Conservation (phyloP, 768 basidiomycete species). For the Amyloporia xantha region DNA sequence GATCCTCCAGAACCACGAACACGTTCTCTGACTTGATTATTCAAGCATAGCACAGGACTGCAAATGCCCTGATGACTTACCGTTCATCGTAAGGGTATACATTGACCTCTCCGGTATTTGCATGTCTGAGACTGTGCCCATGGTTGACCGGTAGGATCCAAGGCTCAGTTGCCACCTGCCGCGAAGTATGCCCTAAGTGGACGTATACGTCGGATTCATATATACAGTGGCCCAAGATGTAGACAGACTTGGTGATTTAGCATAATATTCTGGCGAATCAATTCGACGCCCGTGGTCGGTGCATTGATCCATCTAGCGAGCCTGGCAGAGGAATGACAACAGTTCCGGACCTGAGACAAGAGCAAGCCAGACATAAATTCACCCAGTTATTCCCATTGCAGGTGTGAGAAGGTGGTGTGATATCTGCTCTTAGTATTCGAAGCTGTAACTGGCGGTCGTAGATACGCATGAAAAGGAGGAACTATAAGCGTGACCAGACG, state of each 20-base stretch:
- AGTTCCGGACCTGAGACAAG: background rate
- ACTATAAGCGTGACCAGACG: too few relatives aligned
- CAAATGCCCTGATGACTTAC: constrained; percentile 2
- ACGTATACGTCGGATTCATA: background rate
- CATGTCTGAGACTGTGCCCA: constrained; percentile 47
- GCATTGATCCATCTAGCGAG: constrained; percentile 80
- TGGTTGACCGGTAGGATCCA: constrained; percentile 69
- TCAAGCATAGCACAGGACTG: background rate
- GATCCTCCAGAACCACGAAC: constrained; percentile 75
- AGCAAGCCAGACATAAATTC: background rate
- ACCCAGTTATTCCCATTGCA: constrained; percentile 18
- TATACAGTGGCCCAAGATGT: constrained; percentile 9
- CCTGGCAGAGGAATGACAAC: constrained; percentile 27
- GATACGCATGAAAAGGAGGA: too few relatives aligned
- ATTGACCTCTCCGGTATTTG: constrained; percentile 60
- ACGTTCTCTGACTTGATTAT: constrained; percentile 42
- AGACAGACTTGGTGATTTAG: constrained; percentile 59
- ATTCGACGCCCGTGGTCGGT: constrained; percentile 62
- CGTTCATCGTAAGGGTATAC: constrained; percentile 72
- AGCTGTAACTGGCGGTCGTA: too few relatives aligned
- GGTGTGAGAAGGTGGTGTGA: too few relatives aligned
- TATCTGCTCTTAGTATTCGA: too few relatives aligned
- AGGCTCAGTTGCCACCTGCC: constrained; percentile 68
- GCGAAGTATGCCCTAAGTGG: constrained; percentile 44
- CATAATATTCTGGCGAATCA: constrained; percentile 61